phyloP scores from a whole-genome alignment of 2,329 filamentous ascomycete species.

The Fusarium robinianum region DNA sequence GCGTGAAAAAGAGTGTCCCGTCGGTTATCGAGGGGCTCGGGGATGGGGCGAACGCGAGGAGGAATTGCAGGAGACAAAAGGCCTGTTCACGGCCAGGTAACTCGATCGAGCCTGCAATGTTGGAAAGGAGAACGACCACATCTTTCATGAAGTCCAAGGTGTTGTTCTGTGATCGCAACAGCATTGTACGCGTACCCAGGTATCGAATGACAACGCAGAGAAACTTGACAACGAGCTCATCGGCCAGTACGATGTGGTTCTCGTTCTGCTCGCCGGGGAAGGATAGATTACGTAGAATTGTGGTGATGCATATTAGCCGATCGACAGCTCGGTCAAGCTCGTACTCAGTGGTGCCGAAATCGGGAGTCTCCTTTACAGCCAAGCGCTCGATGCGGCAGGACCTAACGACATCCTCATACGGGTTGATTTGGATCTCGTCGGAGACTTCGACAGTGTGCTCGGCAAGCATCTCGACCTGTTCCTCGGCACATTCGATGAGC shows the following conservation, averaged over 20 bases:
- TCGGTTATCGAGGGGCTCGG: conserved; percentile 66
- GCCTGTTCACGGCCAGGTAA: conserved; percentile 87
- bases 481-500: conserved; percentile 87
- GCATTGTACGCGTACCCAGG: conserved; percentile 84
- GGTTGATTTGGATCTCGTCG: conserved; percentile 78
- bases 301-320: conserved; percentile 85
- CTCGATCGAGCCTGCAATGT: conserved; percentile 79
- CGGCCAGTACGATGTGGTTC: conserved; percentile 77
- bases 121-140: conserved; percentile 84
- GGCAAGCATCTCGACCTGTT: conserved; percentile 81
- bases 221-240: conserved; percentile 79
- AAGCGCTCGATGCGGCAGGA: conserved; percentile 76
- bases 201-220: conserved; percentile 82
- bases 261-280: conserved; percentile 65
- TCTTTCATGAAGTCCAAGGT: conserved; percentile 98
- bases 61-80: conserved; percentile 81
- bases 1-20: conserved; percentile 71
- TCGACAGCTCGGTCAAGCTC: conserved; percentile 86
- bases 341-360: conserved; percentile 77
- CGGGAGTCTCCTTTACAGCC: conserved; percentile 70
- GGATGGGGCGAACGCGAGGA: conserved; percentile 85
- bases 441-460: conserved; percentile 85
- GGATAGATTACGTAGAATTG: conserved; percentile 89
- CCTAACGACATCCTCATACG: conserved; percentile 87
- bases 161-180: conserved; percentile 80